phyloP scores from a whole-genome alignment of 23 red algal species.

The Gracilaria caudata region DNA sequence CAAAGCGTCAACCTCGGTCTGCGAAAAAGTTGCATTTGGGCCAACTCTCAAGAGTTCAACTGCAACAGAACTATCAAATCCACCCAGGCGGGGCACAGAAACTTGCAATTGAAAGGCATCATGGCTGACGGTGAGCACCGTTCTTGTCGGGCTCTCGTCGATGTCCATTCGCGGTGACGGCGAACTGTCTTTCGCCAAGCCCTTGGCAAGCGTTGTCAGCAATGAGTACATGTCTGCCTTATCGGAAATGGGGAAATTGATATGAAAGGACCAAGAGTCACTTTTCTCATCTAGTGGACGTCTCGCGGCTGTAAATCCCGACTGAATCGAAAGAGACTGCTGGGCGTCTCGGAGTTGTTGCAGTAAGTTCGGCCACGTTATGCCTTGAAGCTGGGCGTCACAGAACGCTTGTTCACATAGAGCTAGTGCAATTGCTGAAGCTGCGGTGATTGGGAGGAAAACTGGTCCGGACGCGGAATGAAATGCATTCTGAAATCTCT shows the following conservation, averaged over 20 bases:
- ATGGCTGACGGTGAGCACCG: slow-evolving; percentile 32
- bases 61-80: slow-evolving; percentile 28
- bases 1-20: slow-evolving; percentile 50
- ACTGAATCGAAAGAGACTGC: slow-evolving; percentile 5
- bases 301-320: slow-evolving; percentile 7
- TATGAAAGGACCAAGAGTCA: slow-evolving; percentile 28
- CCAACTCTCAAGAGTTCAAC: slow-evolving; percentile 36
- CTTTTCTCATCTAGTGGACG: slow-evolving; percentile 4
- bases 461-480: neutral
- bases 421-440: slow-evolving; percentile 2
- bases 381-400: neutral
- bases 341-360: slow-evolving; percentile 12
- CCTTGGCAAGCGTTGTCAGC: slow-evolving; percentile 19
- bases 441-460: neutral
- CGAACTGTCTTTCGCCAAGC: neutral
- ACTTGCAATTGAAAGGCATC: slow-evolving; percentile 36
- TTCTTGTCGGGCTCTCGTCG: slow-evolving; percentile 53
- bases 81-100: slow-evolving; percentile 52
- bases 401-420: slow-evolving; percentile 18
- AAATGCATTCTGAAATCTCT: neutral
- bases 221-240: slow-evolving; percentile 25
- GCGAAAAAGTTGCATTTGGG: slow-evolving; percentile 54
- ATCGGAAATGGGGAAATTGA: slow-evolving; percentile 28
- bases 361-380: slow-evolving; percentile 1
- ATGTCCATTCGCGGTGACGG: slow-evolving; percentile 29